Evolutionary conservation across 805 yeast species (phyloP).

Genomic region (Tetrapisispora taiwanensis): DNA sequence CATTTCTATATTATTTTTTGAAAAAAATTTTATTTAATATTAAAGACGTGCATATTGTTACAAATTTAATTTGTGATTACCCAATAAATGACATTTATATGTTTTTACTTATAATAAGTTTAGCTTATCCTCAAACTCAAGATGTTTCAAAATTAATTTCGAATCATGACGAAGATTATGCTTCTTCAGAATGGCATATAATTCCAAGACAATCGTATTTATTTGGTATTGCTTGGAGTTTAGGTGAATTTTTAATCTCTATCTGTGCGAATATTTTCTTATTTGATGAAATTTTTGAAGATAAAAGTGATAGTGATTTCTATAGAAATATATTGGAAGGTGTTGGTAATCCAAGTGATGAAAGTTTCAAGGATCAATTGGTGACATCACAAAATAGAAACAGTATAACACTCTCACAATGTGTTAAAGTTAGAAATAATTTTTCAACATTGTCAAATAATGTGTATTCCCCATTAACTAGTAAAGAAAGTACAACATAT

Average conservation of each 20-base stretch:
- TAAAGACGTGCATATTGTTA: slow-evolving; percentile 22
- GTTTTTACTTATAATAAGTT: slow-evolving; percentile 28
- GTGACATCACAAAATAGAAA: slow-evolving; percentile 8
- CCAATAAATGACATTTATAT: slow-evolving; percentile 30
- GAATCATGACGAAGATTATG: slow-evolving; percentile 3
- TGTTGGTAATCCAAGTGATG: background rate
- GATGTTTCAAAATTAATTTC: slow-evolving; percentile 5
- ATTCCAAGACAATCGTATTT: slow-evolving; percentile 32
- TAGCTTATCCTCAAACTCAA: slow-evolving; percentile 34
- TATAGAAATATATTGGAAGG: background rate
- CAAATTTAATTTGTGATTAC: slow-evolving; percentile 25
- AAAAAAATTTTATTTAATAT: slow-evolving; percentile 22
- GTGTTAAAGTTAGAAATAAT: slow-evolving; percentile 29
- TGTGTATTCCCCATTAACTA: slow-evolving; percentile 19
- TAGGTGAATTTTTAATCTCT: slow-evolving; percentile 26
- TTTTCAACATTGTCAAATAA: slow-evolving; percentile 28
- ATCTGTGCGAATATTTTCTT: slow-evolving; percentile 17
- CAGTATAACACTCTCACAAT: slow-evolving; percentile 29
- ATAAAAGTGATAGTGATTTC: background rate
- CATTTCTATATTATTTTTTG: slow-evolving; percentile 27
- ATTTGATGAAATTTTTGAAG: slow-evolving; percentile 17
- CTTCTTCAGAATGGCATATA: slow-evolving; percentile 30
- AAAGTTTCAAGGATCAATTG: background rate
- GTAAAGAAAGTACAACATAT: slow-evolving; percentile 6
- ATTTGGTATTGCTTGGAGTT: slow-evolving; percentile 32